Base-by-base conservation (phyloP, 2,329 filamentous ascomycete species). In the Penicillium sp. region DNA sequence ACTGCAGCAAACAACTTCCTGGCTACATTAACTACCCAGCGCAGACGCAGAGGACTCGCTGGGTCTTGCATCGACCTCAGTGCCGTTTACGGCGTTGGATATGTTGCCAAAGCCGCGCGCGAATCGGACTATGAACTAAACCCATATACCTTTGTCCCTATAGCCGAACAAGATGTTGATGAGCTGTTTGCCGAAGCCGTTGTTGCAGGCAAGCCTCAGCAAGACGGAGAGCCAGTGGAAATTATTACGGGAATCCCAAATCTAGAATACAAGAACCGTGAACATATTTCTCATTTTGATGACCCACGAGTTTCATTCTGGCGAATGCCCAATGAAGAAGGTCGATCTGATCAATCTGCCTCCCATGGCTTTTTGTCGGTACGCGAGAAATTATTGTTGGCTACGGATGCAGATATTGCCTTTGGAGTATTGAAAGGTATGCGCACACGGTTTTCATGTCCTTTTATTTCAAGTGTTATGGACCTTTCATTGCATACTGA, bases 171-270 rank as follows among this genome's bases (percentile, higher is more conserved):
- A 4, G 79, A 81, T 56, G 62, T 82, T 14, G 78, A 81, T 61
- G 75, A 80, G 61, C 75, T 79, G 69, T 79, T 82, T 58, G 70
- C 80, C 9, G 79, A 83, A 62, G 78, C 79, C 6, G 75, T 83
- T 28, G 64, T 70, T 0, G 71, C 73, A 0, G 78, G 79, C 5
- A 68, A 65, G 5, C 73, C 75, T 0, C 55, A 43, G n/a, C n/a
- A 65, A 4, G 65, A 59, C 2, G 47, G 47, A 1, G 24, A 28
- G 16, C 11, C 20, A 5, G 55, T 60, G 2, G 65, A 61, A 33
- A 52, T 68, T n/a, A 47, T 58, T 18, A 59, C 60, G 3, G 65
- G 65, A 1, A 71, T 57, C n/a, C 9, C n/a, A 28, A 28, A 28
- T 28, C 26, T 43, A n/a, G n/a, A 35, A 47, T 3, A 52, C 42